Base-by-base conservation (phyloP, 306 rosid species). In the Trifolium dubium region DNA sequence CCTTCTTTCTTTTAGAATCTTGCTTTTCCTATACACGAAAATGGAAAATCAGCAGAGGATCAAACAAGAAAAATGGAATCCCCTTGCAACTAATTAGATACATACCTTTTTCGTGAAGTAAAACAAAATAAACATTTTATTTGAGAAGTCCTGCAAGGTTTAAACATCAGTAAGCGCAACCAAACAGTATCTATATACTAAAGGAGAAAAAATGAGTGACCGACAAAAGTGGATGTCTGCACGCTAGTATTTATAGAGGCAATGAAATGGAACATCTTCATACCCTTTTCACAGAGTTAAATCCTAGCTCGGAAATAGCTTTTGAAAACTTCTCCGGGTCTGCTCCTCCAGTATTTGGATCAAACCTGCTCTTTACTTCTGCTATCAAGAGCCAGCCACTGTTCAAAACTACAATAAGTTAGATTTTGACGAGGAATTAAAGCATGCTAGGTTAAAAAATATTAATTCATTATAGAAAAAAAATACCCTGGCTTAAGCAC, bases 341-440 rank as follows among this genome's bases (percentile, higher is more conserved):
- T 41, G 98, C 97, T 82, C 96, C 98, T 73, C 96, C 96, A 9
- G 72, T 91, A 40, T 78, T 87, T 66, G 94, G 90, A 83, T 91
- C 98, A 72, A 93, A 89, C 83, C 97, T 85, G 83, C 98, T 93
- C 81, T 87, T 94, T 1, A 93, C 98, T 91, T 93, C 98, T 51
- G 97, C 90, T 81, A 91, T 93, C 84, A 93, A 79, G 74, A 93
- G 97, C 96, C 94, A 91, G 34, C 97, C 96, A 72, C 98, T 90
- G 75, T 58, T 74, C 53, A 62, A 35, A 76, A 79, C 68, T 28
- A 35, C 53, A 39, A 29, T 13, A 69, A 51, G 80, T 83, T 75
- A 80, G 74, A 79, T 19, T 11, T 64, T 66, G 47, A n/a, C 12
- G 8, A 44, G 40, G 75, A 29, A 29, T 35, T 7, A 35, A 35